Percentiles rank a stretch among this genome's conserved stretches.
Conservation (phyloP, 1,284 basidiomycete species). For the Erythrobasidium hasegawianum region DNA sequence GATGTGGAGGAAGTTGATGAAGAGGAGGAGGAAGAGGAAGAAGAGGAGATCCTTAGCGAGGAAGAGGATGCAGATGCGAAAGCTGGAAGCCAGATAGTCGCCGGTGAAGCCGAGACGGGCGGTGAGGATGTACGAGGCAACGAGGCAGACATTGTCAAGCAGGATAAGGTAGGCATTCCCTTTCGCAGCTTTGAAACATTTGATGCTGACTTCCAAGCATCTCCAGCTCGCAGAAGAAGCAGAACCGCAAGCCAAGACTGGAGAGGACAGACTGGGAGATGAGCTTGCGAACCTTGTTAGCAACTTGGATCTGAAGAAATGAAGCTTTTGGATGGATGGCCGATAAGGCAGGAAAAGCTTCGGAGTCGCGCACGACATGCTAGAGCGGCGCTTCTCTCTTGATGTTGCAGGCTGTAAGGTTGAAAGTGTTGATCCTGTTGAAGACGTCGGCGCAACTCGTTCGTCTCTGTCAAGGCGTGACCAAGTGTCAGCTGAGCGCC, state of each 20-base stretch:
- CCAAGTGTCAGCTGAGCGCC: no score
- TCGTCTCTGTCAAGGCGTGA: no score
- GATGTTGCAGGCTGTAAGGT: no score
- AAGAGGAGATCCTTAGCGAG: conserved; percentile 47
- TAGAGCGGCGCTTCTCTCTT: no score
- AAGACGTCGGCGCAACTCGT: no score
- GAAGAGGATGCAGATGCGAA: conserved; percentile 47
- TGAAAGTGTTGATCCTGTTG: no score
- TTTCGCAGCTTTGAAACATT: no score
- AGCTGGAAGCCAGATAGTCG: conserved; percentile 42
- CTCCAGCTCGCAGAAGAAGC: conserved; percentile 23
- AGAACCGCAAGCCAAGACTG: conserved; percentile 8
- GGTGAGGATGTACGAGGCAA: conserved; percentile 32
- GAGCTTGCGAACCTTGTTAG: conserved; percentile 33
- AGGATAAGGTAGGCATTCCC: conserved; percentile 36
- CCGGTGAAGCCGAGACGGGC: conserved; percentile 19
- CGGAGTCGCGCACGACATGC: no score
- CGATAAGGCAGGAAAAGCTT: no score
- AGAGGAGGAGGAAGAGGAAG: conserved; percentile 41
- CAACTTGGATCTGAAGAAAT: conserved; percentile 21
- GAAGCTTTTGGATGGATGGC: neutral
- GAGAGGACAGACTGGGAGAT: conserved; percentile 28
- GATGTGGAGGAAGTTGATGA: conserved; percentile 54
- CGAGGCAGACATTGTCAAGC: conserved; percentile 26
- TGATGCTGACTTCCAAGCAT: neutral